Conservation (phyloP, 2,329 filamentous ascomycete genomes). For the Alternaria brassicae region DNA sequence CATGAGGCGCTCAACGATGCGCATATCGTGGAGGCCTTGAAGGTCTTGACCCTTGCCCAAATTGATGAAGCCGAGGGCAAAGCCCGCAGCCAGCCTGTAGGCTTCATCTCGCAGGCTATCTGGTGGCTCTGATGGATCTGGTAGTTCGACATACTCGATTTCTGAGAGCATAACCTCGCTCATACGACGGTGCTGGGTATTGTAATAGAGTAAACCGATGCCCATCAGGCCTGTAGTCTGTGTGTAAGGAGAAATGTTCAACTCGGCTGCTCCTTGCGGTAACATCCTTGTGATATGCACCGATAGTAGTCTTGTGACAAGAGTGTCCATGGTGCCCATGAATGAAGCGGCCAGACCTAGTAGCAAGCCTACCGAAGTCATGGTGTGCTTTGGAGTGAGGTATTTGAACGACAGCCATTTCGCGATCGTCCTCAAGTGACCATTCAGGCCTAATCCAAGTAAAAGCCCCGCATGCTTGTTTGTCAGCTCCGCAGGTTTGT, state of each 20-base stretch:
- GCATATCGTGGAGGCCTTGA: conserved; percentile 91
- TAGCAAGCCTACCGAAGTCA: conserved; percentile 97
- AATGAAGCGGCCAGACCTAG: conserved; percentile 92
- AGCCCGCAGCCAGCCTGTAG: conserved; percentile 93
- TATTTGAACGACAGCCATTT: conserved; percentile 99
- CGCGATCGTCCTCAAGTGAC: conserved; percentile 89
- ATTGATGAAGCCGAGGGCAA: conserved; percentile 93
- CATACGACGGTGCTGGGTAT: conserved; percentile 97
- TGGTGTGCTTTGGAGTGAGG: conserved; percentile 97
- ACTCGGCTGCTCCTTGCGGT: conserved; percentile 86
- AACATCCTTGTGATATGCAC: conserved; percentile 97
- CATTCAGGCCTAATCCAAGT: conserved; percentile 88
- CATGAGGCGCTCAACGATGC: conserved; percentile 85
- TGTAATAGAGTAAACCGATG: conserved; percentile 90
- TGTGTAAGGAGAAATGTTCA: conserved; percentile 90
- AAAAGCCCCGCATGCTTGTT: conserved; percentile 97
- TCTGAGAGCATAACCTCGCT: conserved; percentile 99
- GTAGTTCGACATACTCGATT: conserved; percentile 85
- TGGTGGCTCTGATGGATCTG: conserved; percentile 71
- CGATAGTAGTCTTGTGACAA: conserved; percentile 90
- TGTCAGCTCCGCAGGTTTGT: conserved; percentile 90
- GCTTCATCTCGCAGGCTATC: conserved; percentile 89
- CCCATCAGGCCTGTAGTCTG: conserved; percentile 98
- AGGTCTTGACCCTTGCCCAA: conserved; percentile 88
- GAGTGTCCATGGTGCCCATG: conserved; percentile 94